Conservation (phyloP, 106 monocot species). For the Chionographis japonica region DNA sequence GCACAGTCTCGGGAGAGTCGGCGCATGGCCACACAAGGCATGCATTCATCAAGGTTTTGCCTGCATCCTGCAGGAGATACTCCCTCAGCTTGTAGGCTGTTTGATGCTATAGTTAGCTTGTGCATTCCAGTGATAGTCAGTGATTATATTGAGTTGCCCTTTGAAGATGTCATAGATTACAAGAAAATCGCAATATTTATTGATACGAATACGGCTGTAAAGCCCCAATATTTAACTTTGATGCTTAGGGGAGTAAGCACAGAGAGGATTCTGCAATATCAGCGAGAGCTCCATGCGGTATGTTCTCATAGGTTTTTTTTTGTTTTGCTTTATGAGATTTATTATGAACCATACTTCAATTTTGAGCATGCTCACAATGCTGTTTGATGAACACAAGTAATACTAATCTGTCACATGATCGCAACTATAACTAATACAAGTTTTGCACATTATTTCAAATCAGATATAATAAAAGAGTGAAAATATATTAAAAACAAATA, state of each 20-base stretch:
- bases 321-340: background rate
- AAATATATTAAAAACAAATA: no score
- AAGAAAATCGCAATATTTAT: conserved; percentile 76
- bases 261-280: conserved; percentile 61
- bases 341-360: background rate
- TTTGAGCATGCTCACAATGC: background rate
- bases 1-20: conserved; percentile 82
- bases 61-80: conserved; percentile 95
- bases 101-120: conserved; percentile 89
- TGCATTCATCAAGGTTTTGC: conserved; percentile 88
- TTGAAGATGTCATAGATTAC: conserved; percentile 87
- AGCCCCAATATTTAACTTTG: conserved; percentile 44
- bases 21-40: conserved; percentile 72
- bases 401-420: no score
- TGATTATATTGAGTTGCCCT: conserved; percentile 80
- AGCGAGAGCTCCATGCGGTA: conserved; percentile 66
- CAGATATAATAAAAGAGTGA: no score
- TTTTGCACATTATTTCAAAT: no score
- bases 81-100: conserved; percentile 80
- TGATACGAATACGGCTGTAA: conserved; percentile 50
- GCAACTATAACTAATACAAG: no score
- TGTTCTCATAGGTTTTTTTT: background rate
- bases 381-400: background rate
- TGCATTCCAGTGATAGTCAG: conserved; percentile 88
- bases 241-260: conserved; percentile 36